Evolutionary conservation across 140 eudicot species (phyloP), one percentile per base, ranked within the genome.

Genomic region (Cichorium intybus): DNA sequence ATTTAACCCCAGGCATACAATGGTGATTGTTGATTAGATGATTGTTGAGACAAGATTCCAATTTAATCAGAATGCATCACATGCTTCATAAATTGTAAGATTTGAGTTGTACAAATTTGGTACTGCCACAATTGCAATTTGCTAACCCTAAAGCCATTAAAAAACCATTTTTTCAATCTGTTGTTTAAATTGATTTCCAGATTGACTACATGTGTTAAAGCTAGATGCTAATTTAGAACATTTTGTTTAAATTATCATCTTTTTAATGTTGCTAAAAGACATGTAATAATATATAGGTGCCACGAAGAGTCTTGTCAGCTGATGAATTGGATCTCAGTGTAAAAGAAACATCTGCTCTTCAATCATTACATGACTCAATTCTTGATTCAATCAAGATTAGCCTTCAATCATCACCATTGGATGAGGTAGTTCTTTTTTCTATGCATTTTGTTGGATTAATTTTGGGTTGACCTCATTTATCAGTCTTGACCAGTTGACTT

Each of bases 251-350:
- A n/a, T n/a, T n/a, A n/a, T n/a, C n/a, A n/a, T n/a, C n/a, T n/a
- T n/a, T n/a, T n/a, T n/a, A n/a, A n/a, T n/a, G n/a, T n/a, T n/a
- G n/a, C n/a, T n/a, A n/a, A n/a, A n/a, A n/a, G n/a, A n/a, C n/a
- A n/a, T n/a, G n/a, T n/a, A n/a, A n/a, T n/a, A n/a, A 16, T 49
- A 43, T 72, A 70, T 72, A 89, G 97, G 87, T 85, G 31, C 79
- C 82, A 47, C 69, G 73, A 62, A 76, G 85, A 29, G 58, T 83
- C 20, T 60, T 64, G 17, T 59, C 82, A 1, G 65, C 81, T 51
- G 77, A 85, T 63, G 81, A 81, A 35, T 58, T 82, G 48, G 73
- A 80, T 75, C 66, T 80, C 2, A 69, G 71, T 41, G 80, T 77
- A 24, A 49, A 64, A 34, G 75, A 81, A 59, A 63, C 46, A 68